Conservation (phyloP, 768 basidiomycete species). For the Imleria badia region DNA sequence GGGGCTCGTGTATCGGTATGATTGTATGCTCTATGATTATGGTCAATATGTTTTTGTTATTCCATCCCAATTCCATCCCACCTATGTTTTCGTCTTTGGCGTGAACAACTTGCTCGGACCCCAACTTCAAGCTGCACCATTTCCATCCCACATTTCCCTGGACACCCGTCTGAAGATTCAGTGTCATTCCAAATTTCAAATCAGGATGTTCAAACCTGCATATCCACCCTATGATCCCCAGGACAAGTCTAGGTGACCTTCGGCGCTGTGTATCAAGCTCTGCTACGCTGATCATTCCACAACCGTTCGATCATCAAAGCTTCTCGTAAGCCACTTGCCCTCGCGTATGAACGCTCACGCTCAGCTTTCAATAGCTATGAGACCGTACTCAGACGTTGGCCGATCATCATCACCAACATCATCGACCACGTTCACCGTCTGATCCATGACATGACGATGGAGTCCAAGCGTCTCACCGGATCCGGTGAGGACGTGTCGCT, state of each 20-base stretch:
- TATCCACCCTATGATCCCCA: constrained; percentile 74
- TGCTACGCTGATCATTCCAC: neutral
- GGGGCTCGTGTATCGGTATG: neutral
- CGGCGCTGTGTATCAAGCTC: neutral
- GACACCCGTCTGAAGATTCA: no score
- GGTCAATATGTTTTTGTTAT: neutral
- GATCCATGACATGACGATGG: constrained; percentile 60
- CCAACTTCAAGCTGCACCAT: neutral
- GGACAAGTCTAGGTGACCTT: constrained; percentile 58
- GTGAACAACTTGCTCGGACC: neutral
- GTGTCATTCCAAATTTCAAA: neutral
- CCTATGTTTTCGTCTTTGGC: neutral
- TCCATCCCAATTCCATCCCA: no score
- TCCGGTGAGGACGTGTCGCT: constrained; percentile 1
- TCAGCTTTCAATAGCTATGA: constrained; percentile 53
- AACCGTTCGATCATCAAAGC: constrained; percentile 34
- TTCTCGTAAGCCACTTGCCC: constrained; percentile 52
- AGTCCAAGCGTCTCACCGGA: constrained; percentile 26
- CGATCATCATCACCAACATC: constrained; percentile 76
- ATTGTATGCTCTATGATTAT: constrained; percentile 3
- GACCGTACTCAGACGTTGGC: constrained; percentile 79
- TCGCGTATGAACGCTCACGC: neutral
- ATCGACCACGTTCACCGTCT: constrained; percentile 73
- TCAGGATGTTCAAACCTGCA: constrained; percentile 47
- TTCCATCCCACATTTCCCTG: no score